Evolutionary conservation across 1,284 basidiomycete genomes (phyloP).

Genomic region (Athelia psychrophila): DNA sequence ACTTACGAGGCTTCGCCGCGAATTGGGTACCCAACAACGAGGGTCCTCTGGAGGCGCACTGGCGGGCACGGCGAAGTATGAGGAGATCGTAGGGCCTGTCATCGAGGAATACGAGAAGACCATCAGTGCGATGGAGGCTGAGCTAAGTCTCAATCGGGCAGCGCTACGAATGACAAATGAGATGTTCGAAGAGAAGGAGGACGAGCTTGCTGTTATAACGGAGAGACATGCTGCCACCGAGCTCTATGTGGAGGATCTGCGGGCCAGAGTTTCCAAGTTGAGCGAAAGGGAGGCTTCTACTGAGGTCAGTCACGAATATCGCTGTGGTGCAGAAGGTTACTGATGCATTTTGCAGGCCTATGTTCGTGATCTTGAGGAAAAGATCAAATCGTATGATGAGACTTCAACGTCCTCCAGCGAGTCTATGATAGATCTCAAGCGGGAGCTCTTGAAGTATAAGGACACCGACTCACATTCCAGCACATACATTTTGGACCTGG

Average conservation of each 20-base stretch:
- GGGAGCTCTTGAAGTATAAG: constrained; percentile 78
- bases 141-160: constrained; percentile 86
- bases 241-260: constrained; percentile 83
- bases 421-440: constrained; percentile 78
- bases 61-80: constrained; percentile 81
- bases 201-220: constrained; percentile 63
- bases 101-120: constrained; percentile 99
- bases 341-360: constrained; percentile 60
- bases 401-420: constrained; percentile 72
- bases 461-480: constrained; percentile 72
- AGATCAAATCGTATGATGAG: constrained; percentile 83
- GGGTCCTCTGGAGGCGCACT: constrained; percentile 56
- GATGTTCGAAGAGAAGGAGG: constrained; percentile 87
- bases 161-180: constrained; percentile 90
- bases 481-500: constrained; percentile 89
- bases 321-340: neutral
- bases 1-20: constrained; percentile 72
- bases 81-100: constrained; percentile 95
- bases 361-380: constrained; percentile 88
- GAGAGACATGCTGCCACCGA: constrained; percentile 79
- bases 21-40: constrained; percentile 73
- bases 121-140: constrained; percentile 92
- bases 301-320: constrained; percentile 53
- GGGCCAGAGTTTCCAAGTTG: constrained; percentile 77
- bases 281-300: constrained; percentile 87